phyloP scores from a whole-genome alignment of 1,284 basidiomycete species.

The Ustilago shanxiensis region DNA sequence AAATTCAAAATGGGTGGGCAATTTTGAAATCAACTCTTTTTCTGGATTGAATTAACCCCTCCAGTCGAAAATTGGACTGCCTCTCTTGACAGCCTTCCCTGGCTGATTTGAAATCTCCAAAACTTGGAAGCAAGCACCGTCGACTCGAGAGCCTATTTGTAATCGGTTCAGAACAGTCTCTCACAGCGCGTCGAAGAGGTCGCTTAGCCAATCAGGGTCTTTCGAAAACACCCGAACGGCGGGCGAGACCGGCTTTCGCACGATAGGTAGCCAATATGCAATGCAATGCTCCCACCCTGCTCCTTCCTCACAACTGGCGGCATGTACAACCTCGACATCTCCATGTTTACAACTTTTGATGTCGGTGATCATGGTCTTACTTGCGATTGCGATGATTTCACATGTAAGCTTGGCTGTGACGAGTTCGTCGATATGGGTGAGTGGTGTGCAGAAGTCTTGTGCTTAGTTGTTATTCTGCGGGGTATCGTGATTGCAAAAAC shows the following conservation, averaged over 20 bases:
- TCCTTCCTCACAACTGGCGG: no score
- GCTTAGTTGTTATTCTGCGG: conserved; percentile 12
- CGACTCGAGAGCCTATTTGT: conserved; percentile 29
- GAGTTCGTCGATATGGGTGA: no score
- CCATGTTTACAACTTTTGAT: no score
- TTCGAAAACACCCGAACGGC: conserved; percentile 46
- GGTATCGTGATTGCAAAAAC: conserved; percentile 31
- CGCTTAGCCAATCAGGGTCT: conserved; percentile 51
- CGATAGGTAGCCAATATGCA: conserved; percentile 10
- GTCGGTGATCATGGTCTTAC: no score
- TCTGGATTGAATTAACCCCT: no score
- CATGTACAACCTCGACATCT: no score
- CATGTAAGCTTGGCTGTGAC: no score
- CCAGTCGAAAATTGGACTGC: background rate
- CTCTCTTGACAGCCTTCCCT: background rate
- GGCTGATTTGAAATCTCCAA: background rate
- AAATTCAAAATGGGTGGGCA: background rate
- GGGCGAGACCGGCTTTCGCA: conserved; percentile 12
- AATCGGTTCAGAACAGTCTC: conserved; percentile 11
- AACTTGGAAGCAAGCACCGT: background rate
- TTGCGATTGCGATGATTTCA: no score
- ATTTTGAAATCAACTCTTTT: conserved; percentile 2
- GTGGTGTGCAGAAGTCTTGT: background rate
- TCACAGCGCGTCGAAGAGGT: conserved; percentile 7
- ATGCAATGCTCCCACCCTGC: background rate